These are phyloP conservation scores for Collybiopsis confluens DNA, from an alignment of 768 basidiomycete species.

Conservation along the genomic window DNA sequence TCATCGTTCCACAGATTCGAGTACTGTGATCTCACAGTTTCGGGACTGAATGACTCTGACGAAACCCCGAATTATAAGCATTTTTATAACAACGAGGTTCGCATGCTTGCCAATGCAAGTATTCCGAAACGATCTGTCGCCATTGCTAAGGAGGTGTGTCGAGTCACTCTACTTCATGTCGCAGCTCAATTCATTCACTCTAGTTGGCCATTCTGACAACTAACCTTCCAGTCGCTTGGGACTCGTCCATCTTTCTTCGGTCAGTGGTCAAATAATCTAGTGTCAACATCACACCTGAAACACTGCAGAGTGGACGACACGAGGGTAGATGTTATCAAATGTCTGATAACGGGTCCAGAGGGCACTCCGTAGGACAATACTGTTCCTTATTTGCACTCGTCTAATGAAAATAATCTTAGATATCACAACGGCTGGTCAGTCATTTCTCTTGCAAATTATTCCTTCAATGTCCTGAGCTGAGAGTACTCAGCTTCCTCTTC, in stretches of 20 bases:
- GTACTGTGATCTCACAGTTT: conserved; percentile 80
- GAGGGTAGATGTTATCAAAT: conserved; percentile 88
- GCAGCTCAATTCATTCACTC: conserved; percentile 6
- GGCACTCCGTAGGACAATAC: conserved; percentile 73
- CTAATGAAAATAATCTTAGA: conserved; percentile 30
- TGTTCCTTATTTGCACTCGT: background rate
- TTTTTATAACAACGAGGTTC: conserved; percentile 76
- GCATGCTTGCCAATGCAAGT: conserved; percentile 79
- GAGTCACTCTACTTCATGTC: background rate
- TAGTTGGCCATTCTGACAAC: conserved; percentile 92
- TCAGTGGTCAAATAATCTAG: background rate
- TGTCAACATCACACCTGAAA: background rate
- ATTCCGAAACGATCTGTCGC: conserved; percentile 90
- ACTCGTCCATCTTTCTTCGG: conserved; percentile 85
- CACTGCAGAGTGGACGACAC: conserved; percentile 73
- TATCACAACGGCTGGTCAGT: conserved; percentile 89
- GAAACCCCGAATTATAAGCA: conserved; percentile 74
- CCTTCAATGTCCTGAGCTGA: background rate
- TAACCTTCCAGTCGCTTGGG: conserved; percentile 91
- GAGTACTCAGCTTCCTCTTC: conserved; percentile 56
- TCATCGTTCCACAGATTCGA: conserved; percentile 61
- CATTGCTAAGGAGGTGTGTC: conserved; percentile 84
- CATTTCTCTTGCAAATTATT: background rate
- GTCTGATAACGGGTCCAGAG: conserved; percentile 88
- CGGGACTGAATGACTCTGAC: conserved; percentile 39